Conservation (phyloP, 805 yeast genomes). For the Wickerhamia fluorescens region DNA sequence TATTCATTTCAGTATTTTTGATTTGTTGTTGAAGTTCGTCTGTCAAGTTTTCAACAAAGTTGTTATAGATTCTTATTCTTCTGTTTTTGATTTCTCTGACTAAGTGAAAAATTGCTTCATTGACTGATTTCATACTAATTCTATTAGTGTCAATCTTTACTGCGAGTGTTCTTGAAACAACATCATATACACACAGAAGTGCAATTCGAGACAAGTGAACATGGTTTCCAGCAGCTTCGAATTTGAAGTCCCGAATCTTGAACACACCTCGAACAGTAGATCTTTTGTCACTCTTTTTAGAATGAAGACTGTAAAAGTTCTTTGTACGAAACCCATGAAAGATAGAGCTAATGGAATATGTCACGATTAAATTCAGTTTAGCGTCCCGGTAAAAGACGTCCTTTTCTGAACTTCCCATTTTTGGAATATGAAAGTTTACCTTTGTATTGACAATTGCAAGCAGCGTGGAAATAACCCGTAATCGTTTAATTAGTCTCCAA, state of each 20-base stretch:
- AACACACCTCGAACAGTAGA: constrained; percentile 7
- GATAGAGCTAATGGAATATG: constrained; percentile 16
- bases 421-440: constrained; percentile 25
- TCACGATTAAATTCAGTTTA: constrained; percentile 18
- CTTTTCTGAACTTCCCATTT: constrained; percentile 9
- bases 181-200: constrained; percentile 18
- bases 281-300: constrained; percentile 1
- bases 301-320: constrained; percentile 13
- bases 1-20: background rate
- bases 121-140: constrained; percentile 26
- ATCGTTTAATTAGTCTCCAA: constrained; percentile 4
- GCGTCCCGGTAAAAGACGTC: constrained; percentile 14
- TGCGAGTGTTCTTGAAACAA: constrained; percentile 14
- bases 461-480: constrained; percentile 15
- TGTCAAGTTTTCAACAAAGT: background rate
- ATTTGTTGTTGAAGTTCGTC: background rate
- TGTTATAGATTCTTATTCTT: constrained; percentile 17
- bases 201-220: constrained; percentile 21
- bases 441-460: constrained; percentile 25
- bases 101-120: constrained; percentile 29
- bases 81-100: constrained; percentile 27
- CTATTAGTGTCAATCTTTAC: constrained; percentile 20
- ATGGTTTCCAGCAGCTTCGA: constrained; percentile 26
- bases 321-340: constrained; percentile 22
- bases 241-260: constrained; percentile 23